phyloP scores from a whole-genome alignment of 441 rosid genomes.

The Sinapis alba region DNA sequence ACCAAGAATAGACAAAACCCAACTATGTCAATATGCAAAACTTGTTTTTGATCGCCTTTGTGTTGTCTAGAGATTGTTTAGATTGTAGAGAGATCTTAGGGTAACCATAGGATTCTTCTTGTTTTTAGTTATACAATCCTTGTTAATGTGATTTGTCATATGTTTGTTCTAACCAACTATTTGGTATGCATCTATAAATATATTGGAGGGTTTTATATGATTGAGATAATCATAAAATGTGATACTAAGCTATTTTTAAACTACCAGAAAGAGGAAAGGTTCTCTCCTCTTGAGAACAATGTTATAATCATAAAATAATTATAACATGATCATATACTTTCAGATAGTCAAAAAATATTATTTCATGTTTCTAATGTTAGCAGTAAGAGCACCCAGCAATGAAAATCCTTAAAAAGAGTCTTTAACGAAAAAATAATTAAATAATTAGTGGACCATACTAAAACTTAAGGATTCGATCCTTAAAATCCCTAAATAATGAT shows the following conservation, averaged over 20 bases:
- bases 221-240: neutral
- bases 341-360: no score
- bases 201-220: neutral
- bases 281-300: no score
- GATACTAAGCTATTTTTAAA: neutral
- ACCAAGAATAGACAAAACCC: slow-evolving; percentile 40
- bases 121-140: slow-evolving; percentile 25
- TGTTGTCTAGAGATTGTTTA: slow-evolving; percentile 20
- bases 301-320: no score
- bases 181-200: neutral
- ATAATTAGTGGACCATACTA: no score
- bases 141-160: slow-evolving; percentile 28
- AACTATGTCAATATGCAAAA: slow-evolving; percentile 15
- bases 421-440: no score
- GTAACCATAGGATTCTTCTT: slow-evolving; percentile 25
- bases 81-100: slow-evolving; percentile 39
- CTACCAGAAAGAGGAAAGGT: neutral
- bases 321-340: no score
- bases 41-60: slow-evolving; percentile 21
- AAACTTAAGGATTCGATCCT: no score
- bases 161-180: slow-evolving; percentile 18
- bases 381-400: no score
- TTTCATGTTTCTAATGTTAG: no score
- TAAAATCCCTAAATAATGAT: no score
- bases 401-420: no score